Evolutionary conservation across 192 early-diverging fungal species (phyloP), one percentile per base, ranked within the genome.

Genomic region (Entophlyctis helioformis): DNA sequence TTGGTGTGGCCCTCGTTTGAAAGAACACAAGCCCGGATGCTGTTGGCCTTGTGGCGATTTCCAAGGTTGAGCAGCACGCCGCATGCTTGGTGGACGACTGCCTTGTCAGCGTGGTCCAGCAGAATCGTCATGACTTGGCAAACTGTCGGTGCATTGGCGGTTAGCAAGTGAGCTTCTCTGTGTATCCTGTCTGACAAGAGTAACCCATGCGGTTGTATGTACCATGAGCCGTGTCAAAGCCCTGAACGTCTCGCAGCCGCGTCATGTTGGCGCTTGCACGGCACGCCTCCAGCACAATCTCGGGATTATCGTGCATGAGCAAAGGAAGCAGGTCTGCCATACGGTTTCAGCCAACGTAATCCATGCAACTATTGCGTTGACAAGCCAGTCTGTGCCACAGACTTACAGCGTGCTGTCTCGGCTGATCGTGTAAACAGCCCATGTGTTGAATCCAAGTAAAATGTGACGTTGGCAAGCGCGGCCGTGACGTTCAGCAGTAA

Each of bases 391-490:
- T 64, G 20, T 33, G 18, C 22, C 11, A 29, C 24, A 26, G n/a
- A 41, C 48, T 16, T 49, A 72, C 62, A 13, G 39, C 54, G 37
- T 12, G 55, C 46, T 10, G 66, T 55, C n/a, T 60, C 42, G 16
- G 42, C 20, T 16, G 29, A 21, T n/a, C 35, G 47, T 21, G 32
- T 24, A 16, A 60, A 26, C 6, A 71, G 20, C 22, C 42, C 46
- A 29, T 66, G 57, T 8, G 29, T 15, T 8, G n/a, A 11, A 18
- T 15, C 20, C 20, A 47, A 20, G 39, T 72, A 72, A 33, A 57
- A 72, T 3, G 62, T 61, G 27, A 72, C 59, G 44, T 72, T 72
- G 21, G 70, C 64, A 13, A 72, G 25, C 1, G 59, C 61, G 0
- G 59, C 62, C 15, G 54, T 44, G 20, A 63, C 39, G 32, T 72